Conservation (phyloP, 106 monocot species). For the Posidonia australis region DNA sequence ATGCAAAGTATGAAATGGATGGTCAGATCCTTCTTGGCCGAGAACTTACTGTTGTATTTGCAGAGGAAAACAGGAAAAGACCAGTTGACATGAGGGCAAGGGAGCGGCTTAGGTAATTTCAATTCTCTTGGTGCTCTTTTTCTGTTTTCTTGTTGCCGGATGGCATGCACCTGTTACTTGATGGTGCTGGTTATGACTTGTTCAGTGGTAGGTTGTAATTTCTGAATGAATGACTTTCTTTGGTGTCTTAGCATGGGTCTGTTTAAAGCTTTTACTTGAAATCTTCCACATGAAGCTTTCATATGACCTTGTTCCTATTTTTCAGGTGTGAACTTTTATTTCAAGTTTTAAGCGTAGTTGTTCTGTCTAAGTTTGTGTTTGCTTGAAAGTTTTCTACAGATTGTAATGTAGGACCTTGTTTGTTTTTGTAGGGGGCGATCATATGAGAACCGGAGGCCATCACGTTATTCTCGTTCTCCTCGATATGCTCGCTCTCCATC, state of each 20-base stretch:
- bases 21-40: constrained; percentile 78
- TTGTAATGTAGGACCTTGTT: too few species aligned
- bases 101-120: constrained; percentile 62
- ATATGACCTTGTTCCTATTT: neutral
- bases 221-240: too few species aligned
- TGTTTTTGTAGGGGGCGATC: constrained; percentile 10
- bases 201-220: too few species aligned
- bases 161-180: too few species aligned
- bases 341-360: too few species aligned
- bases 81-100: constrained; percentile 82
- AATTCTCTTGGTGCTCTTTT: neutral
- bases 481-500: constrained; percentile 27
- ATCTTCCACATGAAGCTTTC: neutral
- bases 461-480: constrained; percentile 25
- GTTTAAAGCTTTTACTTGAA: too few species aligned
- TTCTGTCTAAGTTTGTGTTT: too few species aligned
- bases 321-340: neutral
- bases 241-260: too few species aligned
- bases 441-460: constrained; percentile 20
- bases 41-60: constrained; percentile 90
- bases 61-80: constrained; percentile 93
- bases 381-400: too few species aligned
- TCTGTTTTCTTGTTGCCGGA: neutral
- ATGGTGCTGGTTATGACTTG: too few species aligned
- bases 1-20: constrained; percentile 97